phyloP scores from a whole-genome alignment of 441 rosid genomes.

The Erodium moschatum region DNA sequence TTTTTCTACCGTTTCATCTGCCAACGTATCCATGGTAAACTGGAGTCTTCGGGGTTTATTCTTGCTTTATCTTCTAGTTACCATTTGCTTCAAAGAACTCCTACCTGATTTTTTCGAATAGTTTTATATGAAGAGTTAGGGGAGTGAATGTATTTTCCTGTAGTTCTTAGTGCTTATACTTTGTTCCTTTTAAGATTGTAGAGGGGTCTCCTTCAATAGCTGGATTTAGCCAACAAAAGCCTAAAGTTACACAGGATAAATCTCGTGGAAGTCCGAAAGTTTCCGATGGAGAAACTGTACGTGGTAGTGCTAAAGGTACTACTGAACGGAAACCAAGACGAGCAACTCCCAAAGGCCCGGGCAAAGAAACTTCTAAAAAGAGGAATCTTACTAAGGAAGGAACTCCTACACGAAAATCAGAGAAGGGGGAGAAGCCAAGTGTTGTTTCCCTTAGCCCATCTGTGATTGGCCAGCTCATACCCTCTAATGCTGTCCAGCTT shows the following conservation, averaged over 20 bases:
- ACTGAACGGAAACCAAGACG: constrained; percentile 74
- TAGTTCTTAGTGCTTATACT: constrained; percentile 3
- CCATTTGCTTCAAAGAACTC: neutral
- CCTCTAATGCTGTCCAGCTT: constrained; percentile 52
- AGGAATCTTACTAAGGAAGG: constrained; percentile 40
- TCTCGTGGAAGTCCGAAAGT: constrained; percentile 37
- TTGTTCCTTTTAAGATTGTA: constrained; percentile 38
- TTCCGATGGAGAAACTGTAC: constrained; percentile 29
- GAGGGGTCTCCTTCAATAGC: constrained; percentile 53
- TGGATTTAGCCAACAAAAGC: constrained; percentile 33
- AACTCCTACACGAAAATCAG: constrained; percentile 35
- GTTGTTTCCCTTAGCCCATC: constrained; percentile 36
- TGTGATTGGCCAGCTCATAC: constrained; percentile 40
- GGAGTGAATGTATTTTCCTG: neutral
- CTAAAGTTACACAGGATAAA: constrained; percentile 33
- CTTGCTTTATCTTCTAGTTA: neutral
- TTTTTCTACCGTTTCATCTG: constrained; percentile 30
- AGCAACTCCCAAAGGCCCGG: constrained; percentile 44
- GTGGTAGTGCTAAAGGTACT: constrained; percentile 40
- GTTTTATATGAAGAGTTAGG: neutral
- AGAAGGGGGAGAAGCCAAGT: constrained; percentile 41
- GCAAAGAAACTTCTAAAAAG: constrained; percentile 54
- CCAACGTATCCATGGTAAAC: constrained; percentile 41
- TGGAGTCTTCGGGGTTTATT: constrained; percentile 14
- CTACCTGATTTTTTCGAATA: neutral